These are phyloP conservation scores for Lyophyllum semitale DNA, from an alignment of 768 basidiomycete genomes.

Conservation along the genomic window DNA sequence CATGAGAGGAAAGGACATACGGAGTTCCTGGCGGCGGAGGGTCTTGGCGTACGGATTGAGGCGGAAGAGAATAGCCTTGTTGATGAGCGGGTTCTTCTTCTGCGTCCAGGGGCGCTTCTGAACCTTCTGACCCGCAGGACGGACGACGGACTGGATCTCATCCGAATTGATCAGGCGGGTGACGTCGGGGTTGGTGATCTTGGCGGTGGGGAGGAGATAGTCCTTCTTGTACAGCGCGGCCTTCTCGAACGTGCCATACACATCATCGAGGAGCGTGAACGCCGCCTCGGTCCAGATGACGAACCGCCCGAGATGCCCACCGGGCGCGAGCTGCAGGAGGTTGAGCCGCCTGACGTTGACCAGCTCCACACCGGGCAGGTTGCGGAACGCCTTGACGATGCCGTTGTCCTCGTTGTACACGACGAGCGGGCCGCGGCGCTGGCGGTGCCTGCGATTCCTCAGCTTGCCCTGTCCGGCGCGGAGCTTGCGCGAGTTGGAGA, in stretches of 20 bases:
- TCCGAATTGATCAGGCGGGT: conserved; percentile 97
- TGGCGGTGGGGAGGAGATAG: conserved; percentile 89
- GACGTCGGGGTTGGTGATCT: conserved; percentile 96
- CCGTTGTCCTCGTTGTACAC: conserved; percentile 98
- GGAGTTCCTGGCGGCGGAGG: conserved; percentile 83
- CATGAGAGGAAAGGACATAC: conserved; percentile 47
- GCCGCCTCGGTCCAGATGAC: conserved; percentile 99
- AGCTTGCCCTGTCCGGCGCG: conserved; percentile 97
- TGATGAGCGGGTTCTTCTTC: conserved; percentile 97
- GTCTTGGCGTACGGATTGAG: conserved; percentile 99
- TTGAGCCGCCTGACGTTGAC: conserved; percentile 94
- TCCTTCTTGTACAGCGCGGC: conserved; percentile 85
- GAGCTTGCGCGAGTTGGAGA: conserved; percentile 95
- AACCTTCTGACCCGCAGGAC: conserved; percentile 80
- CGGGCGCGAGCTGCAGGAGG: conserved; percentile 98
- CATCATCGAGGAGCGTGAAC: conserved; percentile 88
- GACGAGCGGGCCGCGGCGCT: conserved; percentile 95
- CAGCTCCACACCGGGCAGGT: conserved; percentile 96
- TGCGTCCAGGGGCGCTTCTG: conserved; percentile 97
- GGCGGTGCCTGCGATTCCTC: conserved; percentile 94
- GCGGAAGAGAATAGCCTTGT: conserved; percentile 94
- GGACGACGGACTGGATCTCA: conserved; percentile 96
- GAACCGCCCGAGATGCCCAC: conserved; percentile 99
- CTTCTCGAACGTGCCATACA: conserved; percentile 95
- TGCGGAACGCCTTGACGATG: conserved; percentile 98